Percentiles rank a stretch among this genome's conserved stretches.
phyloP scores from a whole-genome alignment of 345 rosid species.

The Carallia brachiata region DNA sequence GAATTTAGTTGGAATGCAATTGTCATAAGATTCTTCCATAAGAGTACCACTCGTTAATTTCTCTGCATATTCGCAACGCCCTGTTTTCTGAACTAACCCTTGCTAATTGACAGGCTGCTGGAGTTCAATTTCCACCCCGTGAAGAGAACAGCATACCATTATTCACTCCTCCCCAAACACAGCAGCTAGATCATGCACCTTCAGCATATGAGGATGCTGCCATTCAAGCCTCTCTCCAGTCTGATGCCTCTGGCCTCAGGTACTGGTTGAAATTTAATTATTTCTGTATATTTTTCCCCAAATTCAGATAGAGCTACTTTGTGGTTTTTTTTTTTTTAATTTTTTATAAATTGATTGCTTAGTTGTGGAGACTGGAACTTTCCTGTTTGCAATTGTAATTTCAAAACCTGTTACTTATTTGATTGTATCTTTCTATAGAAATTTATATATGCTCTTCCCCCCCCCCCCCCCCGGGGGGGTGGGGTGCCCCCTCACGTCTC shows the following conservation, averaged over 20 bases:
- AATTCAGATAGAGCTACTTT: not conserved
- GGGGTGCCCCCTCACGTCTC: too few species aligned
- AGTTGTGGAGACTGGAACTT: not conserved
- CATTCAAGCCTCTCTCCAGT: constrained; percentile 80
- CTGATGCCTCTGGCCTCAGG: constrained; percentile 90
- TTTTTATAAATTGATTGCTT: too few species aligned
- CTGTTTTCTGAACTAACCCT: constrained; percentile 2
- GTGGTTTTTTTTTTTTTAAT: not conserved
- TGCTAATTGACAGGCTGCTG: constrained; percentile 54
- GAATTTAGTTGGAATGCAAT: too few species aligned
- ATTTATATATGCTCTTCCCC: too few species aligned
- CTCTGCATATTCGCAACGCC: not conserved
- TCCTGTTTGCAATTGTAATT: not conserved
- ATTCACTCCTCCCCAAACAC: constrained; percentile 95
- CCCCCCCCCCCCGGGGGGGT: too few species aligned
- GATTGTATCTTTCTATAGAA: not conserved
- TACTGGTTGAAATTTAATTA: constrained; percentile 23
- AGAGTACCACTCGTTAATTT: not conserved
- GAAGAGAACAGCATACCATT: constrained; percentile 74
- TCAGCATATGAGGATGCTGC: constrained; percentile 80
- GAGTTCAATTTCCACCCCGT: constrained; percentile 86
- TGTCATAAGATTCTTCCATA: not conserved
- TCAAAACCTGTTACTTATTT: not conserved
- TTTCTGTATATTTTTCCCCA: not conserved
- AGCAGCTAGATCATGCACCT: constrained; percentile 55